These are phyloP conservation scores for Aspergillus udagawae DNA, from an alignment of 2,329 filamentous ascomycete species.

Conservation along the genomic window DNA sequence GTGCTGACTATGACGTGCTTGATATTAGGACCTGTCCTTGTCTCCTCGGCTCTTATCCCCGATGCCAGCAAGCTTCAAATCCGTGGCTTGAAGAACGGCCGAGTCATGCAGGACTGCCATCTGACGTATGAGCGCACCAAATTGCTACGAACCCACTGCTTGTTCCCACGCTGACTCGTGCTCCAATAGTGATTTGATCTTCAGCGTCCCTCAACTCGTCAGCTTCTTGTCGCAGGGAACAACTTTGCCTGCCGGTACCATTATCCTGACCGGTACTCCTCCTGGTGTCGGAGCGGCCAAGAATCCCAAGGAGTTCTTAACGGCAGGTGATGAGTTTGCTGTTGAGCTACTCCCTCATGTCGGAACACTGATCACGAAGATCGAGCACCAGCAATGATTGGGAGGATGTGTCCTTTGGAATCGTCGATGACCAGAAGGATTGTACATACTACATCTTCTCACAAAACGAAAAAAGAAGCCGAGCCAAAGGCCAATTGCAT, in stretches of 20 bases:
- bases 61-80: slow-evolving; percentile 32
- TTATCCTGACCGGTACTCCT: slow-evolving; percentile 44
- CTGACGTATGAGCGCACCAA: slow-evolving; percentile 30
- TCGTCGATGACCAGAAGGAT: background rate
- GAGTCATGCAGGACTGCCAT: slow-evolving; percentile 48
- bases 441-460: background rate
- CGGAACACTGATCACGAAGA: slow-evolving; percentile 46
- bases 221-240: slow-evolving; percentile 40
- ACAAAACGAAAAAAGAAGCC: background rate
- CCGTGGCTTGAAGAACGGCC: slow-evolving; percentile 45
- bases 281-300: slow-evolving; percentile 40
- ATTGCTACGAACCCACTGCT: background rate
- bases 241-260: slow-evolving; percentile 39
- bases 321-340: slow-evolving; percentile 45
- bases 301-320: slow-evolving; percentile 42
- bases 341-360: slow-evolving; percentile 49
- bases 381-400: slow-evolving; percentile 28
- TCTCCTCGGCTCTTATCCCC: slow-evolving; percentile 35
- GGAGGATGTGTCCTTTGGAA: background rate
- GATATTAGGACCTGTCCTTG: slow-evolving; percentile 46
- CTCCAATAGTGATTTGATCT: slow-evolving; percentile 50
- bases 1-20: background rate
- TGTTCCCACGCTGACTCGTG: slow-evolving; percentile 4
- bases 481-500: background rate
- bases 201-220: slow-evolving; percentile 46